Evolutionary conservation across 2,329 filamentous ascomycete species (phyloP).

Genomic region (Cadophora malorum): DNA sequence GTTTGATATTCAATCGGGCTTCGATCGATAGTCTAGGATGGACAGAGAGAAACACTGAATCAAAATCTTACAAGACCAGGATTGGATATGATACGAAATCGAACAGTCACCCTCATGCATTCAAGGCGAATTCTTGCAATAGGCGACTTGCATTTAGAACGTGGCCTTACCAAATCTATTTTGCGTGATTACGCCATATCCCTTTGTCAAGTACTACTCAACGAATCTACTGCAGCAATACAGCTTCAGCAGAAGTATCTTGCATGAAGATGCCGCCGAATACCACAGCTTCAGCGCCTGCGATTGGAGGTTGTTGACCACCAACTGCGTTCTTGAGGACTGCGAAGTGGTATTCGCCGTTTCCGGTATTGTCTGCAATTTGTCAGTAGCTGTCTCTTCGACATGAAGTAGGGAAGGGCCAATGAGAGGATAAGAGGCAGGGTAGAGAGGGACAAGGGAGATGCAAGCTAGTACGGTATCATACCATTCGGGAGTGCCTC

Average conservation of each 20-base stretch:
- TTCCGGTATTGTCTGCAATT: conserved; percentile 47
- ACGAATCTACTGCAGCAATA: conserved; percentile 42
- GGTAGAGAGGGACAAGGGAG: too few relatives aligned
- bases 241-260: conserved; percentile 50
- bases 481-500: conserved; percentile 44
- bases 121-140: too few relatives aligned
- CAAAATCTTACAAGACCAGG: too few relatives aligned
- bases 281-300: conserved; percentile 56
- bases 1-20: too few relatives aligned
- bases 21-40: too few relatives aligned
- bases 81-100: too few relatives aligned
- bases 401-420: too few relatives aligned
- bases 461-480: not conserved
- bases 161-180: not conserved
- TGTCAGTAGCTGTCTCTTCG: not conserved
- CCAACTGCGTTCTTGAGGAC: conserved; percentile 61
- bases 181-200: not conserved
- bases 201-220: not conserved
- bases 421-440: not conserved
- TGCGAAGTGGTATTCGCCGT: conserved; percentile 66
- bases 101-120: too few relatives aligned
- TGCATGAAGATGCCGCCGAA: conserved; percentile 60
- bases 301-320: conserved; percentile 51
- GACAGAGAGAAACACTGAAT: too few relatives aligned
- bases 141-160: too few relatives aligned